phyloP scores from a whole-genome alignment of 495 filamentous ascomycete genomes.

The Tuber indicum region DNA sequence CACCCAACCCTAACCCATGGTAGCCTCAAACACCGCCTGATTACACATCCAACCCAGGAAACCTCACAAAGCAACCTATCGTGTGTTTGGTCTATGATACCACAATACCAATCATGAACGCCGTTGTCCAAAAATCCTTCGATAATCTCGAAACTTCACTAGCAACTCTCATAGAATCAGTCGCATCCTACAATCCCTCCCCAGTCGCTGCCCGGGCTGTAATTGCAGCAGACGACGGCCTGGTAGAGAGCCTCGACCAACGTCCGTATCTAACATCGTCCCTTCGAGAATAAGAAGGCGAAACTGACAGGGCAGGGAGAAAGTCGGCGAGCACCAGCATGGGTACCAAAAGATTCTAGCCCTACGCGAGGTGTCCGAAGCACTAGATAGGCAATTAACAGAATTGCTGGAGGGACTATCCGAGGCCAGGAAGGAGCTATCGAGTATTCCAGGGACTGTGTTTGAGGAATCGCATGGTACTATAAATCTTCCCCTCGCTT shows the following conservation, averaged over 20 bases:
- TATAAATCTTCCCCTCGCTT: background rate
- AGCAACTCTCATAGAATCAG: conserved; percentile 61
- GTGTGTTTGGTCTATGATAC: background rate
- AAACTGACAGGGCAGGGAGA: background rate
- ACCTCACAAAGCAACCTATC: background rate
- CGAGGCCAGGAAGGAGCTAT: conserved; percentile 59
- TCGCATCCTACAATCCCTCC: conserved; percentile 70
- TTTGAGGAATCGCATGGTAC: conserved; percentile 44
- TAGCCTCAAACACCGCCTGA: background rate
- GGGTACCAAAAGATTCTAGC: conserved; percentile 58
- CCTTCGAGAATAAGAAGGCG: background rate
- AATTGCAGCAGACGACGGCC: conserved; percentile 59
- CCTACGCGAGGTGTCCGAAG: conserved; percentile 55
- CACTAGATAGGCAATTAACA: conserved; percentile 58
- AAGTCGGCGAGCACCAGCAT: conserved; percentile 62
- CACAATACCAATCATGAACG: conserved; percentile 24
- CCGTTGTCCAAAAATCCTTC: conserved; percentile 46
- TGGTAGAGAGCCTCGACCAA: conserved; percentile 55
- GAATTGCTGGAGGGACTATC: conserved; percentile 56
- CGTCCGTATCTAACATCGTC: conserved; percentile 44
- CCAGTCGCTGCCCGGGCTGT: conserved; percentile 57
- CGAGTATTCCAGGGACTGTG: conserved; percentile 51
- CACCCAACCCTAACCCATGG: background rate
- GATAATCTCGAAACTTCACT: conserved; percentile 64
- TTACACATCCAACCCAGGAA: background rate